Conservation (phyloP, 805 yeast genomes). For the Ogataea naganishii region DNA sequence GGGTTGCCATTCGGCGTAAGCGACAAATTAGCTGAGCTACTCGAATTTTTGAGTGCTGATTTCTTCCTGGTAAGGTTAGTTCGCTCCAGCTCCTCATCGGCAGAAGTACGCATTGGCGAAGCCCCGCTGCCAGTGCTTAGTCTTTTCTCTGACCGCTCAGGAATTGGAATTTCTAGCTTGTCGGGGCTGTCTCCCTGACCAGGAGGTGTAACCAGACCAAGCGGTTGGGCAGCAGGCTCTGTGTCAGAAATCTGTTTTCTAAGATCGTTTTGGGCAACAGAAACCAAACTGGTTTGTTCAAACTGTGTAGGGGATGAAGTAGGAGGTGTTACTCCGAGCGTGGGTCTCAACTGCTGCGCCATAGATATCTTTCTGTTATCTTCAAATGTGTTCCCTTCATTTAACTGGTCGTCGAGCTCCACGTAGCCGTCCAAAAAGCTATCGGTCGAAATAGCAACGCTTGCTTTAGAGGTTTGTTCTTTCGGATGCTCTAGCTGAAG, state of each 20-base stretch:
- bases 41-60: conserved; percentile 39
- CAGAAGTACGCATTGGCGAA: conserved; percentile 19
- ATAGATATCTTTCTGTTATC: conserved; percentile 18
- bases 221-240: too few relatives aligned
- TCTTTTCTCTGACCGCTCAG: conserved; percentile 26
- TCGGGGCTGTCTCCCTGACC: too few relatives aligned
- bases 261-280: conserved; percentile 13
- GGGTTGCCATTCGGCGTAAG: conserved; percentile 4
- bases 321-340: conserved; percentile 20
- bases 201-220: too few relatives aligned
- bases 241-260: conserved; percentile 16
- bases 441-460: too few relatives aligned
- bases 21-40: conserved; percentile 10
- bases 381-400: neutral
- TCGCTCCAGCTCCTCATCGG: conserved; percentile 25
- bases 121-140: conserved; percentile 1
- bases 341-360: conserved; percentile 41
- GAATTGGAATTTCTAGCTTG: conserved; percentile 18
- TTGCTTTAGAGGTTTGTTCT: too few relatives aligned
- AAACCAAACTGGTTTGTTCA: conserved; percentile 1
- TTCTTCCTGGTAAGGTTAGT: too few relatives aligned
- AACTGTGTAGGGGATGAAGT: conserved; percentile 4
- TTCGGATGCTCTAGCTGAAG: too few relatives aligned
- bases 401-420: too few relatives aligned
- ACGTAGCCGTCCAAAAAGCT: too few relatives aligned